Base-by-base conservation (phyloP, 2,329 filamentous ascomycete genomes). In the Aspergillus felis region DNA sequence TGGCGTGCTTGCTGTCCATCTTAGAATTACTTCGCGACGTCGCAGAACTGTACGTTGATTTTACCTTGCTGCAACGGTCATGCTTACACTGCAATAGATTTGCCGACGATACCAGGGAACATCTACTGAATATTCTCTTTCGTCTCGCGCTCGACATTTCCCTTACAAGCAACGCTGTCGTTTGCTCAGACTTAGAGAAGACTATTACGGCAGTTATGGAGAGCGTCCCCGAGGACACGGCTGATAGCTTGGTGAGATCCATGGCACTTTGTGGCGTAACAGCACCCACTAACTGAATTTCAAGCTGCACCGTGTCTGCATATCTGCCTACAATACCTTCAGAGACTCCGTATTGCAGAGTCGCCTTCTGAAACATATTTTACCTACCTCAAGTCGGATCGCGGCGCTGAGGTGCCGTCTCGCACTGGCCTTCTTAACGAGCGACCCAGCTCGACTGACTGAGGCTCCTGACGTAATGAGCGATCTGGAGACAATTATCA, bases 381-480 rank as follows among this genome's bases (percentile, higher is more conserved):
- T 72, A 14, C 75, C 76, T 22, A 71, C 68, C 3, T 72, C 70
- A 9, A 61, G 64, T 12, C 67, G 69, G 58, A 70, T 76, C 25
- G 71, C 74, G n/a, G 54, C 68, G n/a, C 61, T 78, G n/a, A 68
- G 76, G 50, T 74, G 71, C 44, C 72, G 73, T 20, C 71, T 80
- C 4, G 75, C 76, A 12, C 50, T 70, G 22, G 65, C 71, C 9
- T 76, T 75, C 53, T 58, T 77, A 35, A 64, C 68, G 5, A 60
- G 57, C n/a, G 66, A 68, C n/a, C 56, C 64, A 10, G 58, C 62
- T 2, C 65, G 64, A 1, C 65, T 76, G 12, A 61, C 61, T 14
- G 69, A 71, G 24, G 54, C 69, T 0, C 53, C 60, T 7, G 61
- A 70, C 32, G 55, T 60, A 0, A 58, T 75, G 38, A 61, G 73